These are phyloP conservation scores for Colletotrichum scovillei DNA, from an alignment of 2,329 filamentous ascomycete genomes.

Conservation along the genomic window DNA sequence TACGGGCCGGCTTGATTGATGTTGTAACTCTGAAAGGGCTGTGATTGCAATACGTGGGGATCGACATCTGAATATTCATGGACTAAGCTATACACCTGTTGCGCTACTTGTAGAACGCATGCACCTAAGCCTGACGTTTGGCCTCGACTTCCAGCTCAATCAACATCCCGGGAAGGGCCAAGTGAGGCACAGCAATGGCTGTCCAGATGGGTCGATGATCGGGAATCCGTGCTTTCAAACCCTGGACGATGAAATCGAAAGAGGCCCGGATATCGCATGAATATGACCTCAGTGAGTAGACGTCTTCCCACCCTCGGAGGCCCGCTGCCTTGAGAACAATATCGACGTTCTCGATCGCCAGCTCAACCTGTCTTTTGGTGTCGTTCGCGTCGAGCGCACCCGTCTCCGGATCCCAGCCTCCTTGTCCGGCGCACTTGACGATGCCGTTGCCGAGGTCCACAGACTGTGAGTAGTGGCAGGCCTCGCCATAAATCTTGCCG, in stretches of 20 bases:
- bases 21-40: neutral
- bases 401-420: slow-evolving; percentile 36
- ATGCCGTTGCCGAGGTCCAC: slow-evolving; percentile 39
- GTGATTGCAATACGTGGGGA: neutral
- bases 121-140: neutral
- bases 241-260: neutral
- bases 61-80: too few species aligned
- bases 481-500: neutral
- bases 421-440: slow-evolving; percentile 42
- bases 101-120: too few species aligned
- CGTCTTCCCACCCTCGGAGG: slow-evolving; percentile 42
- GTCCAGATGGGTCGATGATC: slow-evolving; percentile 23
- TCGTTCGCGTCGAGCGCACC: slow-evolving; percentile 36
- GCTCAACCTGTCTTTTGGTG: slow-evolving; percentile 11
- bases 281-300: slow-evolving; percentile 41
- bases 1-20: neutral
- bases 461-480: slow-evolving; percentile 40
- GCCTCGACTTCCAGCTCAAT: slow-evolving; percentile 26
- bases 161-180: slow-evolving; percentile 10
- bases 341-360: slow-evolving; percentile 41
- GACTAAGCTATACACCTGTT: too few species aligned
- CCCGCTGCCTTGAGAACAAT: slow-evolving; percentile 39
- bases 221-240: neutral
- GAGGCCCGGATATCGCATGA: slow-evolving; percentile 39
- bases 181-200: neutral